Evolutionary conservation across 176 grass and related monocot species (phyloP).

Genomic region (Pontederia paniculata): DNA sequence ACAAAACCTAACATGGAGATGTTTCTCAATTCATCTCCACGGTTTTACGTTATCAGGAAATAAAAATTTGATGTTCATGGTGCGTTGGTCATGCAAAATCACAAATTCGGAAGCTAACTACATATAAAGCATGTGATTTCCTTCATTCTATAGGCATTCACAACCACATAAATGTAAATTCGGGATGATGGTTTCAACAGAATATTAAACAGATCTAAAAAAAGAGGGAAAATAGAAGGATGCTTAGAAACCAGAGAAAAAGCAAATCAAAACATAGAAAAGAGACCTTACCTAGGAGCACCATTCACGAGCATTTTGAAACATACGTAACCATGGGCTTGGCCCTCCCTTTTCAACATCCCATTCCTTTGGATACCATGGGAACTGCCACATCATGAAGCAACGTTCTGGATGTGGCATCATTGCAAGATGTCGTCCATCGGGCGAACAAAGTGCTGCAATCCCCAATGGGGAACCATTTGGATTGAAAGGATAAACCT

Average conservation of each 20-base stretch:
- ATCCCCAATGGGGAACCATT: conserved; percentile 87
- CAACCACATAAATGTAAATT: too few relatives aligned
- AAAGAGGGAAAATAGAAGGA: neutral
- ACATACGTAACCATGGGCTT: conserved; percentile 81
- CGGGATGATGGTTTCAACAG: too few relatives aligned
- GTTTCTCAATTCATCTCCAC: too few relatives aligned
- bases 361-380: conserved; percentile 91
- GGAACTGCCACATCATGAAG: conserved; percentile 99
- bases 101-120: too few relatives aligned
- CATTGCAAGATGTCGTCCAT: conserved; percentile 89
- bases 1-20: too few relatives aligned
- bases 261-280: neutral
- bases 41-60: too few relatives aligned
- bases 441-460: conserved; percentile 67
- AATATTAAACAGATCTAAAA: too few relatives aligned
- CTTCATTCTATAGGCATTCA: too few relatives aligned
- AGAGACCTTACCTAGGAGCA: conserved; percentile 40
- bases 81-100: too few relatives aligned
- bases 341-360: conserved; percentile 55
- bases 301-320: conserved; percentile 85
- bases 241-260: neutral
- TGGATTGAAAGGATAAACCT: conserved; percentile 84
- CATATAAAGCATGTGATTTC: too few relatives aligned
- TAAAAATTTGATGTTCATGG: too few relatives aligned
- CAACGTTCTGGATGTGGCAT: conserved; percentile 93